Conservation (phyloP, 2,329 filamentous ascomycete genomes). For the Kalaharituber pfeilii region DNA sequence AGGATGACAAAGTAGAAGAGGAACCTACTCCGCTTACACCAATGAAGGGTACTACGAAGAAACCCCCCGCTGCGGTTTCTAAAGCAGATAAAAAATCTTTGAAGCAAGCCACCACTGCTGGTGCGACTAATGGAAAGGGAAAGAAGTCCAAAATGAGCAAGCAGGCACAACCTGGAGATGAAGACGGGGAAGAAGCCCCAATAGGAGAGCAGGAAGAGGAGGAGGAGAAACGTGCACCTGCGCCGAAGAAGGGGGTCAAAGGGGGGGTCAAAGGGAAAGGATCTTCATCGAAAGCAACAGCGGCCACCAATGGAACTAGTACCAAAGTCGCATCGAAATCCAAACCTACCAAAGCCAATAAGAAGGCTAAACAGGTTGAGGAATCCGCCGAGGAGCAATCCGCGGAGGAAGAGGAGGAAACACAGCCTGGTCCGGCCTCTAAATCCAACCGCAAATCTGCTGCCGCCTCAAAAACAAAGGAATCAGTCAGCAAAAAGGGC, state of each 20-base stretch:
- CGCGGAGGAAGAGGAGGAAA: background rate
- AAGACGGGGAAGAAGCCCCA: constrained; percentile 15
- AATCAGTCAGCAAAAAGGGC: no score
- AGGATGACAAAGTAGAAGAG: no score
- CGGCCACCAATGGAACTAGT: background rate
- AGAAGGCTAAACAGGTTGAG: background rate
- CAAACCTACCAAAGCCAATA: background rate
- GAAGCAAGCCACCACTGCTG: background rate
- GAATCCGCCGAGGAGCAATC: background rate
- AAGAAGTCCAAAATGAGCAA: constrained; percentile 15
- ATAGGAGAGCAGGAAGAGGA: constrained; percentile 16
- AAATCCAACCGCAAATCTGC: no score
- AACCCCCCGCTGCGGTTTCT: no score
- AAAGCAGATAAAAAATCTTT: no score
- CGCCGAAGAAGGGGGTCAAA: background rate
- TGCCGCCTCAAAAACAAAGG: background rate
- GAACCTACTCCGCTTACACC: no score
- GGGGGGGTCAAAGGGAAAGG: background rate
- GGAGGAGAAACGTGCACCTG: constrained; percentile 17
- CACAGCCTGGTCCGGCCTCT: background rate
- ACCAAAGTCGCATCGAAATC: no score
- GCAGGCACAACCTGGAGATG: no score
- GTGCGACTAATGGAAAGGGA: no score
- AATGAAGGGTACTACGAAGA: no score
- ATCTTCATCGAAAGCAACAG: background rate